Base-by-base conservation (phyloP, 2,329 filamentous ascomycete genomes). In the Aspergillus versicolor region DNA sequence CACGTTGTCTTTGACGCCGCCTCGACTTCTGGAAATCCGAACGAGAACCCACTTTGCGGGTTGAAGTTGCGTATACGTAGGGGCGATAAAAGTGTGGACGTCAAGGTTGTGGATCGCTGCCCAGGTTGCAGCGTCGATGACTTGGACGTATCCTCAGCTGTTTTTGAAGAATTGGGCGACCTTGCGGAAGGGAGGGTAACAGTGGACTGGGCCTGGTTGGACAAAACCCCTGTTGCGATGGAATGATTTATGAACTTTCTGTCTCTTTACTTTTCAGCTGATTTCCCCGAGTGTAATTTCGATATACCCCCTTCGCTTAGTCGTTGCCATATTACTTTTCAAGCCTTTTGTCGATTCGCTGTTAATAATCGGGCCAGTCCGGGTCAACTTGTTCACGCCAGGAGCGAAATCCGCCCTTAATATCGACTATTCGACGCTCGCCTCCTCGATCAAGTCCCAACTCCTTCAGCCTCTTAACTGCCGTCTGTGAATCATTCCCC, bases 21-120 rank as follows among this genome's bases (percentile, higher is more conserved):
- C 1, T 70, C 71, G 7, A 80, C 77, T 22, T 76, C 79, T 2
- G 68, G 81, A 2, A 78, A 86, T 67, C 81, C 83, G 0, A 91
- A 90, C 68, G 69, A 75, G 12, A 90, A 90, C 63, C 84, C 85
- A 2, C 72, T 90, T 1, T 93, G 90, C 66, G 87, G 86, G 2
- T 77, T 78, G 65, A 84, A 79, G 70, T 82, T 94, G n/a, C 78
- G 87, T 24, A 81, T 90, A 27, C 77, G 74, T 46, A 76, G 86
- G 56, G 76, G 76, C n/a, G 79, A 77, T 3, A 77, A 74, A 48
- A 86, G 80, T 41, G 79, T 85, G 12, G 84, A 86, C 62, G 79
- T 90, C 24, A 85, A 75, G 19, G 84, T 91, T 6, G 87, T 90
- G 5, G 88, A 91, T 73, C 79, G 87, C 51, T 91, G 88, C 56